phyloP scores from a whole-genome alignment of 192 early-diverging fungal species.

The Pecoramyces ruminantium region DNA sequence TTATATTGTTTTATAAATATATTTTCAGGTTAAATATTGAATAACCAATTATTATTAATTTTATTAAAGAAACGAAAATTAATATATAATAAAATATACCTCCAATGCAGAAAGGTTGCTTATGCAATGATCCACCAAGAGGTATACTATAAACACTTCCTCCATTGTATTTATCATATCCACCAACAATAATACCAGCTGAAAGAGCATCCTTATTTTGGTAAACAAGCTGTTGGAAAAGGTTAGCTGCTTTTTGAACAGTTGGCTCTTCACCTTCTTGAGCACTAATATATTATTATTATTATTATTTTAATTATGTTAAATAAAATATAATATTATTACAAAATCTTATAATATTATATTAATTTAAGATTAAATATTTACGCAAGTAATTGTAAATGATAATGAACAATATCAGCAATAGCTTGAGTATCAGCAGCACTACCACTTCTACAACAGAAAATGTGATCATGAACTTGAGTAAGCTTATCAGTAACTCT shows the following conservation, averaged over 20 bases:
- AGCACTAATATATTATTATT: slow-evolving; percentile 10
- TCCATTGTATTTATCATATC: slow-evolving; percentile 86
- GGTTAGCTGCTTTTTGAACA: slow-evolving; percentile 66
- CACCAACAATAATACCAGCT: slow-evolving; percentile 93
- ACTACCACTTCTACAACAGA: slow-evolving; percentile 92
- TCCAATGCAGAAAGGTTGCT: slow-evolving; percentile 80
- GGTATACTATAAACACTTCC: slow-evolving; percentile 78
- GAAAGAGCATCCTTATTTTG: slow-evolving; percentile 72
- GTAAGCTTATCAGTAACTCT: slow-evolving; percentile 97
- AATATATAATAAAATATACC: no score
- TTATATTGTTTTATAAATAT: no score
- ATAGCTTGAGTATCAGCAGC: slow-evolving; percentile 98
- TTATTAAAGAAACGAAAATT: no score
- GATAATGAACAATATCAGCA: slow-evolving; percentile 92
- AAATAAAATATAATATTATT: no score
- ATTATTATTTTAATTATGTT: no score
- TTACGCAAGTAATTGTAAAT: slow-evolving; percentile 80
- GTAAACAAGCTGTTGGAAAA: slow-evolving; percentile 93
- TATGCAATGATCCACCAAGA: slow-evolving; percentile 82
- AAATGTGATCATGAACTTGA: slow-evolving; percentile 83
- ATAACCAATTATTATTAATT: no score
- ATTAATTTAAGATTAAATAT: slow-evolving; percentile 5
- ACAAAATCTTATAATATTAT: no score
- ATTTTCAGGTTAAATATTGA: no score
- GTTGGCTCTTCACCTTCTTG: slow-evolving; percentile 69